phyloP scores from a whole-genome alignment of 805 yeast genomes.

The Sungouiozyma ichnusensis region DNA sequence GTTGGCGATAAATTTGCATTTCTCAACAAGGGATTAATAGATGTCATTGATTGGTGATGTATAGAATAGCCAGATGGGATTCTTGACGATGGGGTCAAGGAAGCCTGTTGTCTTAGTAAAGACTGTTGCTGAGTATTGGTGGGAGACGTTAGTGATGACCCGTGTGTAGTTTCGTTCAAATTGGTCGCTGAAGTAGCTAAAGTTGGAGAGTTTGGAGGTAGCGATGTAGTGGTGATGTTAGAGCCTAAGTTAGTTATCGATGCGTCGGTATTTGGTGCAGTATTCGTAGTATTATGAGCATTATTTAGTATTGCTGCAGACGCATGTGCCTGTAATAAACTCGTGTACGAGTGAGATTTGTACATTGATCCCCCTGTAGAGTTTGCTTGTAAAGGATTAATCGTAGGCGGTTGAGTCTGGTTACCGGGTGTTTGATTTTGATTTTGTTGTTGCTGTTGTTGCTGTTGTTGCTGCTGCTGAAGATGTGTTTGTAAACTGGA shows the following conservation, averaged over 20 bases:
- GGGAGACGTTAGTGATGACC: slow-evolving; percentile 6
- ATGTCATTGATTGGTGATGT: slow-evolving; percentile 14
- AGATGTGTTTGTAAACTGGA: slow-evolving; percentile 26
- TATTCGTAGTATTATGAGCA: too few species aligned
- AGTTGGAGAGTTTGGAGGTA: slow-evolving; percentile 6
- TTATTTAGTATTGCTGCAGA: slow-evolving; percentile 15
- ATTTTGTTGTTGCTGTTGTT: background rate
- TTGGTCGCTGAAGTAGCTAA: slow-evolving; percentile 5
- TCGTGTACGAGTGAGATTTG: slow-evolving; percentile 28
- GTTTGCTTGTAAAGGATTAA: slow-evolving; percentile 26
- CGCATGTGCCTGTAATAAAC: slow-evolving; percentile 28
- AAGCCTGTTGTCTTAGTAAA: slow-evolving; percentile 21
- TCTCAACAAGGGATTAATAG: slow-evolving; percentile 26
- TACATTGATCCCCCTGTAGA: slow-evolving; percentile 30
- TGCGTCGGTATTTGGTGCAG: slow-evolving; percentile 9
- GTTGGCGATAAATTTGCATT: slow-evolving; percentile 20
- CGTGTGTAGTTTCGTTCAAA: slow-evolving; percentile 11
- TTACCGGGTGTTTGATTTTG: background rate
- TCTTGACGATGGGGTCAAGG: slow-evolving; percentile 25
- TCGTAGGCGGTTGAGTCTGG: slow-evolving; percentile 9
- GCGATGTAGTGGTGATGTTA: slow-evolving; percentile 1
- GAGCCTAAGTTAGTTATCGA: slow-evolving; percentile 5
- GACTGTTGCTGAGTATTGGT: slow-evolving; percentile 21
- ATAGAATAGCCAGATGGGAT: slow-evolving; percentile 29
- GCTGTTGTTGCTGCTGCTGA: slow-evolving; percentile 21